A percentile compares a stretch with the other conserved stretches of the same genome.
These are phyloP conservation scores for Gossypium trilobum DNA, from an alignment of 441 rosid species.

Conservation along the genomic window DNA sequence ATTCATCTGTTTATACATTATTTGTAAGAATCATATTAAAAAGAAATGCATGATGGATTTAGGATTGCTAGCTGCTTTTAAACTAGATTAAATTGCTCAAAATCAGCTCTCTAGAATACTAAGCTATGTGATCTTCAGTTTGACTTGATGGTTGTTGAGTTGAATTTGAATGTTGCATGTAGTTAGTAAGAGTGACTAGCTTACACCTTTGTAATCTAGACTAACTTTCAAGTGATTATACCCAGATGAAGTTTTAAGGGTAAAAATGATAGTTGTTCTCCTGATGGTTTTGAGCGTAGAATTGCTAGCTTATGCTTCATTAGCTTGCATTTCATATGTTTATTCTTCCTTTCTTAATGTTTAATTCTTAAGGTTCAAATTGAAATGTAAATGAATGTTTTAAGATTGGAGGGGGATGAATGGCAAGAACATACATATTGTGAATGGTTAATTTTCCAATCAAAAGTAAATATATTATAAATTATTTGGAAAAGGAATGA, in stretches of 20 bases:
- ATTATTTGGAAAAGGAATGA: neutral
- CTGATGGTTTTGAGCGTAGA: neutral
- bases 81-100: neutral
- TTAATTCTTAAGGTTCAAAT: neutral
- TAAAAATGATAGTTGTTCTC: neutral
- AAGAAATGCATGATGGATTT: neutral
- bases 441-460: neutral
- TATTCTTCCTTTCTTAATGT: neutral
- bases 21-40: neutral
- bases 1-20: neutral
- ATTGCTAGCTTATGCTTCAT: neutral
- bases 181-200: neutral
- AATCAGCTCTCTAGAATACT: neutral
- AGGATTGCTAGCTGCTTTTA: neutral
- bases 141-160: neutral
- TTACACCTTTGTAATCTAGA: neutral
- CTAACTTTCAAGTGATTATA: neutral
- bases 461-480: neutral
- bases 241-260: neutral
- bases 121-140: neutral
- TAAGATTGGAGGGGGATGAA: constrained; percentile 1
- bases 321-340: neutral
- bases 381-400: neutral
- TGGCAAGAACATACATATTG: neutral
- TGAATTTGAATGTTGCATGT: neutral